Base-by-base conservation (phyloP, 1,139 yeast species). In the Kodamaea suecica region DNA sequence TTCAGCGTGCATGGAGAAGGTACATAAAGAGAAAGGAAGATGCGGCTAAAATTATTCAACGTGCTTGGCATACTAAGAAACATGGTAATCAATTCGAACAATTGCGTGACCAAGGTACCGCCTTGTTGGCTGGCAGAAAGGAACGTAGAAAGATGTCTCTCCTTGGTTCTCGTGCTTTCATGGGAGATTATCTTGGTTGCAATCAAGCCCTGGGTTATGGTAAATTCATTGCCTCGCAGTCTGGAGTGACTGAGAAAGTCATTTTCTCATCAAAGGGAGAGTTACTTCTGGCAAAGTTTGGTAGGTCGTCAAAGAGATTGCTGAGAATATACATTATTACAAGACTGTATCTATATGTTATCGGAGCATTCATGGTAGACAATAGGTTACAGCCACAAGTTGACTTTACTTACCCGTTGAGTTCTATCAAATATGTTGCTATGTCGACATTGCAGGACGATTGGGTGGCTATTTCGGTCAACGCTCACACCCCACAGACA, bases 1-100 rank as follows among this genome's bases (percentile, higher is more conserved):
- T 94, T 48, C 99, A 94, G 65, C 76, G 97, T 48, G 97, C 98
- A 4, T 88, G 97, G 90, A 77, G 98, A 66, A 72, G 86, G 48
- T 86, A 84, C 55, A 63, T 82, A 42, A 81, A 81, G 55, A 73
- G 86, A 53, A 82, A 90, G 61, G 84, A 81, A 41, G 95, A 87
- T 52, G 92, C 95, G 17, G 97, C 97, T 1, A 79, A 76, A 43
- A 76, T 73, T 34, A 79, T 92, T 31, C 98, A 94, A 63, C 75
- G 82, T 43, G 82, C 88, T 30, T 87, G 95, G 84, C 78, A 94
- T 57, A 81, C 76, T 42, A 78, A 78, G 55, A 76, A 73, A 34
- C 95, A 87, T 43, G 92, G 95, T 28, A 84, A 87, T 55, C 77
- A 84, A 51, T 86, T 73, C 49, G 87, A 85, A 46, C 84, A 84